Conservation (phyloP, 257 asterid species). For the Orobanche coerulescens region DNA sequence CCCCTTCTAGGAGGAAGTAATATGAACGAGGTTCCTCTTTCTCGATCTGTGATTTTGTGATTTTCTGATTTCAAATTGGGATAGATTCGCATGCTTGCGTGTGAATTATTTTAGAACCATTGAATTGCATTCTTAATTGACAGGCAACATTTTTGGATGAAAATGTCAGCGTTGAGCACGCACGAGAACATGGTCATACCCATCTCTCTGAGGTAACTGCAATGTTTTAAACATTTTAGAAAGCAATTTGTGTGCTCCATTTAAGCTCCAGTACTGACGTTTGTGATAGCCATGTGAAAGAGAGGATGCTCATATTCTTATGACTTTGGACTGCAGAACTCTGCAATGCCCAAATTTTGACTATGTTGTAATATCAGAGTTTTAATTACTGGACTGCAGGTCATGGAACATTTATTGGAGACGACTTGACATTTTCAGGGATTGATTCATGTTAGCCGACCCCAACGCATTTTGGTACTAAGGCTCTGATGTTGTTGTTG, state of each 20-base stretch:
- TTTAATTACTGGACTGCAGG: constrained; percentile 38
- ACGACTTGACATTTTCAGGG: too few relatives aligned
- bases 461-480: too few relatives aligned
- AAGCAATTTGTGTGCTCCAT: background rate
- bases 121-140: background rate
- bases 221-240: background rate
- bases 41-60: background rate
- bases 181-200: constrained; percentile 89
- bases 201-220: constrained; percentile 72
- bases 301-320: constrained; percentile 8
- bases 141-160: constrained; percentile 98
- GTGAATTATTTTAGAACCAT: background rate
- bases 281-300: background rate
- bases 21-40: background rate
- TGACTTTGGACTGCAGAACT: background rate
- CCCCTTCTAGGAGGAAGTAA: constrained; percentile 24
- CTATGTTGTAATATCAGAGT: background rate
- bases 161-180: constrained; percentile 57
- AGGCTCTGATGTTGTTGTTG: too few relatives aligned
- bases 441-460: too few relatives aligned
- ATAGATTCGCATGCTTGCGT: background rate
- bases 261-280: background rate
- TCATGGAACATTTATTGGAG: constrained; percentile 80
- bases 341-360: constrained; percentile 2
- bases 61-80: background rate